Conservation (phyloP, 306 rosid species). For the Crotalaria pallida region DNA sequence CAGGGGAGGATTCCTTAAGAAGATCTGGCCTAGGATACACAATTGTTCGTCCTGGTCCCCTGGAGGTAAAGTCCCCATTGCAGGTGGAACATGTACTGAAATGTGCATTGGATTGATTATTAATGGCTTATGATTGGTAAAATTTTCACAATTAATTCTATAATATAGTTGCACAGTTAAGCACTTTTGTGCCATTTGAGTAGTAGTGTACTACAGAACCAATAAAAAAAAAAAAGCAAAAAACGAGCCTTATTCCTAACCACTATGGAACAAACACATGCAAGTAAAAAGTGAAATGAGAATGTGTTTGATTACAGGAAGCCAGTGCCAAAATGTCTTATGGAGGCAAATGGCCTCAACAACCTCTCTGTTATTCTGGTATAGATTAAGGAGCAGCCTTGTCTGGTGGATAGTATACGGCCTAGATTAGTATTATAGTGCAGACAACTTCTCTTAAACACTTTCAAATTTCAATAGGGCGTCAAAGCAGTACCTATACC, state of each 20-base stretch:
- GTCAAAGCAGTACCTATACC: too few relatives aligned
- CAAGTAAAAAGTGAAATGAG: neutral
- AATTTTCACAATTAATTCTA: neutral
- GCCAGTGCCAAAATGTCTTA: neutral
- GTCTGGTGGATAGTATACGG: neutral
- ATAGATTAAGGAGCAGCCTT: neutral
- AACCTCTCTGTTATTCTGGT: neutral
- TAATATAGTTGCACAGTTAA: neutral
- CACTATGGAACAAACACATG: neutral
- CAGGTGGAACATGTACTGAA: neutral
- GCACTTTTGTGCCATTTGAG: neutral
- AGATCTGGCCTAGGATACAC: slow-evolving; percentile 97
- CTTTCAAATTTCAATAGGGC: too few relatives aligned
- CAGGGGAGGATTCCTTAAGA: slow-evolving; percentile 93
- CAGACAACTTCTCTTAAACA: too few relatives aligned
- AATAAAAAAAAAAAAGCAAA: too few relatives aligned
- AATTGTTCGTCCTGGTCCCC: slow-evolving; percentile 91
- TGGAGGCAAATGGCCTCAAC: neutral
- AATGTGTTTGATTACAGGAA: neutral
- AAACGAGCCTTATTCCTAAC: too few relatives aligned
- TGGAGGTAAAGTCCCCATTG: slow-evolving; percentile 54
- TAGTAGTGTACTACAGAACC: too few relatives aligned
- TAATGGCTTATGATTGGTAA: neutral
- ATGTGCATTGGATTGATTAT: neutral
- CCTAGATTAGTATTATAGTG: neutral